phyloP scores from a whole-genome alignment of 108 stramenopile genomes.

The Discostella stelligeroides region DNA sequence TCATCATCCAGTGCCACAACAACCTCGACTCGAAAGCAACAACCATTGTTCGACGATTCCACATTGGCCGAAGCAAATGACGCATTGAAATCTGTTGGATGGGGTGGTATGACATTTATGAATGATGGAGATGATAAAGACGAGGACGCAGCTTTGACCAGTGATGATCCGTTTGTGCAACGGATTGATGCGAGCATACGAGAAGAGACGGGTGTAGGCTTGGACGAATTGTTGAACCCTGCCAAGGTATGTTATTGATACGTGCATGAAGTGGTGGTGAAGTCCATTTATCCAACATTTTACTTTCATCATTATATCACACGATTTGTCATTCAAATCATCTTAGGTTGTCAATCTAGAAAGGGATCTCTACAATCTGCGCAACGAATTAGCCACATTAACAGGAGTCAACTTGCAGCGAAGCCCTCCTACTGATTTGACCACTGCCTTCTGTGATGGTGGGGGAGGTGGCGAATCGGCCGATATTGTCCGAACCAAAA shows the following conservation, averaged over 20 bases:
- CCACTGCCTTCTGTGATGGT: constrained; percentile 61
- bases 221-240: constrained; percentile 89
- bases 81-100: constrained; percentile 70
- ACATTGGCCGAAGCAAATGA: constrained; percentile 64
- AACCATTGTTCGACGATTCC: constrained; percentile 22
- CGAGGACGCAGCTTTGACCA: constrained; percentile 58
- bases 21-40: not conserved
- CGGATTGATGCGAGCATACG: constrained; percentile 76
- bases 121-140: constrained; percentile 22
- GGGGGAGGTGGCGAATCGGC: constrained; percentile 76
- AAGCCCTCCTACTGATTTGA: constrained; percentile 7
- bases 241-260: constrained; percentile 64
- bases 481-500: constrained; percentile 65
- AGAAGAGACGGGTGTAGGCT: constrained; percentile 66
- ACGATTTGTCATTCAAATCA: not conserved
- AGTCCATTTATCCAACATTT: not conserved
- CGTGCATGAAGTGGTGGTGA: not conserved
- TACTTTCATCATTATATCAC: not conserved
- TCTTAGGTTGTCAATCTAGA: constrained; percentile 85
- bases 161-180: constrained; percentile 80
- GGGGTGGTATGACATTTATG: constrained; percentile 50
- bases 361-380: constrained; percentile 81
- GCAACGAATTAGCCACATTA: constrained; percentile 62
- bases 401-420: constrained; percentile 29
- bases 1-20: no score